Conservation (phyloP, 129 eudicot species). For the Mikania micrantha region DNA sequence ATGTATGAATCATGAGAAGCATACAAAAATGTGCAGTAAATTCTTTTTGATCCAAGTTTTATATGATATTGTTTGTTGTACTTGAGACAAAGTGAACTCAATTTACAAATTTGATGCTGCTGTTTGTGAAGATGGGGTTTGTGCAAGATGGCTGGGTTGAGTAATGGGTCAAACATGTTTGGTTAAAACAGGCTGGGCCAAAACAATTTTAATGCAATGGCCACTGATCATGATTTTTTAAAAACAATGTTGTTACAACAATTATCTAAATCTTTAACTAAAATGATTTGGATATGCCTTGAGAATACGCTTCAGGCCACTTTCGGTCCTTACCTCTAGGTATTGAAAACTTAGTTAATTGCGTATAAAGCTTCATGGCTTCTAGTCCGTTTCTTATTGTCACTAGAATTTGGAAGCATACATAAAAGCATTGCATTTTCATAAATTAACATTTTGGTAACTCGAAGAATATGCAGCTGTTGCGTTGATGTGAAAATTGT, state of each 20-base stretch:
- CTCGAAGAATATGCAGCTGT: too few relatives aligned
- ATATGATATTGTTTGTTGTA: background rate
- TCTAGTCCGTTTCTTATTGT: background rate
- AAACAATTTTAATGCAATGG: background rate
- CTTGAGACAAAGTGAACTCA: too few relatives aligned
- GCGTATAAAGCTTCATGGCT: background rate
- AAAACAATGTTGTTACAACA: background rate
- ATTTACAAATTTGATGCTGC: too few relatives aligned
- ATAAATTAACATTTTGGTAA: too few relatives aligned
- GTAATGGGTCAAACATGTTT: background rate
- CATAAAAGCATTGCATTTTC: too few relatives aligned
- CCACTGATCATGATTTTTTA: background rate
- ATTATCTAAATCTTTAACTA: background rate
- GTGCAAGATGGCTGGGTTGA: background rate
- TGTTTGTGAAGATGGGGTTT: too few relatives aligned
- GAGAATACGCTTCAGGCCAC: background rate
- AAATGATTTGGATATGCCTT: background rate
- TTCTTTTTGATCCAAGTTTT: constrained; percentile 30
- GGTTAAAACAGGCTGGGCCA: background rate
- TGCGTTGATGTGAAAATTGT: too few relatives aligned
- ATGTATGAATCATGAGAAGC: constrained; percentile 45
- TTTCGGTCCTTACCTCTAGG: background rate
- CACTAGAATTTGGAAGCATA: background rate
- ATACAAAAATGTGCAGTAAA: constrained; percentile 59
- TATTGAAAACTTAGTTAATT: background rate